These are phyloP conservation scores for Rhodotorula taiwanensis DNA, from an alignment of 768 basidiomycete genomes.

Conservation along the genomic window DNA sequence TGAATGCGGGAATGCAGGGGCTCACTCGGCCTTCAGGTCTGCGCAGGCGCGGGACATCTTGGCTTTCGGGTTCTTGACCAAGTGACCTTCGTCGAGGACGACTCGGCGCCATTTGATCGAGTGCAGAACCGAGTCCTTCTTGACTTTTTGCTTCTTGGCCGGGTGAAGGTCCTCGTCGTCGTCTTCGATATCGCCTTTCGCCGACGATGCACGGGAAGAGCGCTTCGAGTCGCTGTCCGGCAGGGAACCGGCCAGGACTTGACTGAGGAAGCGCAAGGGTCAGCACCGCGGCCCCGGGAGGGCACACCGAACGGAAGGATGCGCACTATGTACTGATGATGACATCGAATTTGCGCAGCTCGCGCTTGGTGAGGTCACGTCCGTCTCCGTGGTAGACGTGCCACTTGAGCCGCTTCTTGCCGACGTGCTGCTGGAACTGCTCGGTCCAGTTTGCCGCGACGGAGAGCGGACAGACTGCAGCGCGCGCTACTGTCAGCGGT, in stretches of 20 bases:
- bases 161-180: slow-evolving; percentile 48
- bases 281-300: neutral
- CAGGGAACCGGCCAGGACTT: slow-evolving; percentile 25
- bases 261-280: slow-evolving; percentile 3
- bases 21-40: slow-evolving; percentile 57
- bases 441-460: slow-evolving; percentile 60
- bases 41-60: slow-evolving; percentile 70
- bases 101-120: slow-evolving; percentile 77
- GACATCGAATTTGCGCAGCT: slow-evolving; percentile 64
- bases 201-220: neutral
- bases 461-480: slow-evolving; percentile 68
- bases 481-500: neutral
- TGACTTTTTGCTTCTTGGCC: slow-evolving; percentile 50
- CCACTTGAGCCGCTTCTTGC: slow-evolving; percentile 29
- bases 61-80: slow-evolving; percentile 74
- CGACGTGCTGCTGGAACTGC: slow-evolving; percentile 38
- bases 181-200: neutral
- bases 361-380: slow-evolving; percentile 54
- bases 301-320: neutral
- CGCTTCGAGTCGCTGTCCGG: slow-evolving; percentile 51
- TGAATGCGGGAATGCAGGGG: too few relatives aligned
- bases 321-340: slow-evolving; percentile 62
- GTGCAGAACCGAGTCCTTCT: slow-evolving; percentile 55
- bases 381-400: slow-evolving; percentile 64
- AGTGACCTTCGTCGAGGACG: slow-evolving; percentile 84